phyloP scores from a whole-genome alignment of 441 rosid species.

The Populus hybrid region DNA sequence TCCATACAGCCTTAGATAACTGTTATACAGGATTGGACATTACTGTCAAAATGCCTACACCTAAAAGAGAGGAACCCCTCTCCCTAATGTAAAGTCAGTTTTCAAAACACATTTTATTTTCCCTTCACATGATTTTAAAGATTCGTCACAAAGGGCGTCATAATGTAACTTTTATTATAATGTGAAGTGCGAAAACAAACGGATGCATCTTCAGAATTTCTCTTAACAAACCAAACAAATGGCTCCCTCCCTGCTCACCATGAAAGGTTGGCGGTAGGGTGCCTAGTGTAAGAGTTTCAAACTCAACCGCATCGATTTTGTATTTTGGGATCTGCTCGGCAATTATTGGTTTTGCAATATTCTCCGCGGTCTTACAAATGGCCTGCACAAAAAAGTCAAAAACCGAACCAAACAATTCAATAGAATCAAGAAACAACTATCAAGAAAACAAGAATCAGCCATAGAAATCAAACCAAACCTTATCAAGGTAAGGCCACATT shows the following conservation, averaged over 20 bases:
- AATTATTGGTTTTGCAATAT: conserved; percentile 77
- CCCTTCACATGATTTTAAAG: background rate
- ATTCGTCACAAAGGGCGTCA: background rate
- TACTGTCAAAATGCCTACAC: background rate
- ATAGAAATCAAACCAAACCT: conserved; percentile 46
- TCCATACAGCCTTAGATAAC: background rate
- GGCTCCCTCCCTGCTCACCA: conserved; percentile 36
- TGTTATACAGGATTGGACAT: background rate
- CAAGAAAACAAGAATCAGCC: background rate
- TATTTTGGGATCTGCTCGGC: conserved; percentile 93
- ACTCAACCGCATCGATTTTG: conserved; percentile 90
- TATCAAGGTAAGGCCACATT: conserved; percentile 98
- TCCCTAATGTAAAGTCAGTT: background rate
- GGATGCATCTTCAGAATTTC: background rate
- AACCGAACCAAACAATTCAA: conserved; percentile 17
- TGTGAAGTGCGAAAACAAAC: background rate
- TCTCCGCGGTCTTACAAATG: conserved; percentile 72
- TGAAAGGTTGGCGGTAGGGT: conserved; percentile 87
- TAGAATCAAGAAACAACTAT: background rate
- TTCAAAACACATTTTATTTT: background rate
- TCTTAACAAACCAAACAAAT: background rate
- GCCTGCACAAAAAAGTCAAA: conserved; percentile 42
- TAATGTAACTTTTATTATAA: background rate
- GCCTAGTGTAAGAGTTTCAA: conserved; percentile 81
- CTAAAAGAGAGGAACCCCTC: background rate